Percentiles rank a stretch among this genome's conserved stretches.
Evolutionary conservation across 768 basidiomycete species (phyloP).

Genomic region (Boletus barrowsii): DNA sequence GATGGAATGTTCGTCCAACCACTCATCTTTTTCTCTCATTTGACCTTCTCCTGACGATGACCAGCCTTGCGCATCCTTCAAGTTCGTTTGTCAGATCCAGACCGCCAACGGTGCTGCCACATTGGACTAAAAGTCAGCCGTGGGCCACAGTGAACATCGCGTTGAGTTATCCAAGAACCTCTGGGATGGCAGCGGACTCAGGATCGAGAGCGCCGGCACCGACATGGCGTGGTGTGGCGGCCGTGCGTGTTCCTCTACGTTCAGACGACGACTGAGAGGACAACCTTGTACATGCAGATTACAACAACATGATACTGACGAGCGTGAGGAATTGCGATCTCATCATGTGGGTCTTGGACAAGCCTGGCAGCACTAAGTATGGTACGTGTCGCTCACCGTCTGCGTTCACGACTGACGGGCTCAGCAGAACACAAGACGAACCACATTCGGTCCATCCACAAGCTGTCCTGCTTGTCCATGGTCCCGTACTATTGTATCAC

Average conservation of each 20-base stretch:
- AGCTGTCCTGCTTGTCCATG: slow-evolving; percentile 62
- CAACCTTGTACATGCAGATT: slow-evolving; percentile 43
- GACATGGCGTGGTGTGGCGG: slow-evolving; percentile 81
- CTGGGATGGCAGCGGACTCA: slow-evolving; percentile 76
- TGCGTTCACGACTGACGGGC: slow-evolving; percentile 12
- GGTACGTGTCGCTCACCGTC: slow-evolving; percentile 42
- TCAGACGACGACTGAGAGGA: neutral
- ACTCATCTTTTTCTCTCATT: neutral
- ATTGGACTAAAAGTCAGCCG: slow-evolving; percentile 47
- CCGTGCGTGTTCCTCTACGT: slow-evolving; percentile 38
- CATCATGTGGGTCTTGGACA: slow-evolving; percentile 80
- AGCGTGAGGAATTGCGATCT: slow-evolving; percentile 80
- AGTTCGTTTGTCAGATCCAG: slow-evolving; percentile 53
- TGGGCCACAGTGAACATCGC: slow-evolving; percentile 60
- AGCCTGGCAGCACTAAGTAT: slow-evolving; percentile 62
- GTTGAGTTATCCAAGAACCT: slow-evolving; percentile 74
- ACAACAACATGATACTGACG: slow-evolving; percentile 73
- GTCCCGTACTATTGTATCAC: slow-evolving; percentile 73
- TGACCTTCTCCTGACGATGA: slow-evolving; percentile 7
- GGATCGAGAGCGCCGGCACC: slow-evolving; percentile 74
- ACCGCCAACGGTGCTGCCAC: slow-evolving; percentile 33
- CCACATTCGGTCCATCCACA: slow-evolving; percentile 70
- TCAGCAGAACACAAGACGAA: slow-evolving; percentile 60
- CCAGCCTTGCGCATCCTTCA: slow-evolving; percentile 60
- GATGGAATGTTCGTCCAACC: slow-evolving; percentile 59